Base-by-base conservation (phyloP, 352 stramenopile genomes). In the Pythium brachiatum region DNA sequence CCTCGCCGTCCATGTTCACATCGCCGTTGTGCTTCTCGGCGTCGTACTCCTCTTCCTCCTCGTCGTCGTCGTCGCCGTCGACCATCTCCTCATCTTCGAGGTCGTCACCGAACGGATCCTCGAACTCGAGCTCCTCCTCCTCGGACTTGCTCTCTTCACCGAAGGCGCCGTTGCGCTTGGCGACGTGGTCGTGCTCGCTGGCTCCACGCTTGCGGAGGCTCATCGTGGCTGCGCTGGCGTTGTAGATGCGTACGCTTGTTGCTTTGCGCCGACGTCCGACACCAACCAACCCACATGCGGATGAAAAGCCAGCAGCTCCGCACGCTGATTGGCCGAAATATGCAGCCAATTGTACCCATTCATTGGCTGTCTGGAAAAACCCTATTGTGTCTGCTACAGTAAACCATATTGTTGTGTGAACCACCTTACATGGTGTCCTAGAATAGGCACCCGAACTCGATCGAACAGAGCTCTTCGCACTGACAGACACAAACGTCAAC, bases 81-180 rank as follows among this genome's bases (percentile, higher is more conserved):
- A 96, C 74, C 81, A 96, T 92, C 58, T 96, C 88, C 57, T 97
- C 88, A 62, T 96, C 90, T 64, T 97, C 88, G 61, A 94, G 75
- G 62, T 96, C 86, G 57, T 97, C 90, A 53, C 85, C 86, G 60
- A 92, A 96, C 20, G 84, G 87, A 61, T 96, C 87, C 68, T 96
- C 88, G 58, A 93, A 96, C 64, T 95, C 83, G 25, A 96, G 64
- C 23, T 95, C 66, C 50, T 86, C 79, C 29, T 85, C 79, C 26
- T 86, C 70, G 31, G 41, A 48, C 41, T 48, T 48, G 18, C n/a
- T 27, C 3, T 76, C 66, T 20, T 72, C 72, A 63, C 48, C 66
- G 18, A 70, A 69, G 34, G 66, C 67, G 16, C 68, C 78, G 66
- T 75, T 78, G 58, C 83, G 80, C 75, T 95, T 95, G 55, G 68